Percentiles rank a stretch among this genome's conserved stretches.
These are phyloP conservation scores for Penicillium thymicola DNA, from an alignment of 2,329 filamentous ascomycete genomes.

Conservation along the genomic window DNA sequence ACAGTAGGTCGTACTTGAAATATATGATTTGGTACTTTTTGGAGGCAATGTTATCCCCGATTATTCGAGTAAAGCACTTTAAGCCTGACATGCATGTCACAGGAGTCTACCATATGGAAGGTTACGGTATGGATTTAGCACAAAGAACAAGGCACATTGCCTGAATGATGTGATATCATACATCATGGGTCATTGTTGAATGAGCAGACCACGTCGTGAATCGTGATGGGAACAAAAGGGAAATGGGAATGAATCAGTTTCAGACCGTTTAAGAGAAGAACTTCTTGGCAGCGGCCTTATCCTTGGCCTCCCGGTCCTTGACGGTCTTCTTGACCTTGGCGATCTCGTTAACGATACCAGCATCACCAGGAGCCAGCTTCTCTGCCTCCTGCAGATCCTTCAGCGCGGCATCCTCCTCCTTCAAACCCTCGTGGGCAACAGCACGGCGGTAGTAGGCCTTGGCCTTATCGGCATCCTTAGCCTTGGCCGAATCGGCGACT, in stretches of 20 bases:
- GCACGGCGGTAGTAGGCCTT: conserved; percentile 87
- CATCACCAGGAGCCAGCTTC: conserved; percentile 71
- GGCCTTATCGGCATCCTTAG: conserved; percentile 71
- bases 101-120: neutral
- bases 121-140: neutral
- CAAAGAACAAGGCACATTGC: conserved; percentile 6
- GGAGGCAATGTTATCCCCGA: neutral
- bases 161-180: conserved; percentile 22
- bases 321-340: conserved; percentile 73
- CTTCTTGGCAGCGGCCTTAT: conserved; percentile 90
- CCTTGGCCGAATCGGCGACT: conserved; percentile 55
- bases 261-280: conserved; percentile 63
- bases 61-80: neutral
- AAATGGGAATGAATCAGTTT: conserved; percentile 1
- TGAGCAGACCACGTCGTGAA: conserved; percentile 24
- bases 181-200: conserved; percentile 22
- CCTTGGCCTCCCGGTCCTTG: conserved; percentile 72
- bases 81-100: neutral
- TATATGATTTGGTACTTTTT: neutral
- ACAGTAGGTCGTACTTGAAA: neutral
- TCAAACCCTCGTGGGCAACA: conserved; percentile 68
- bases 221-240: conserved; percentile 20
- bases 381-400: conserved; percentile 72
- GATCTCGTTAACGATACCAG: conserved; percentile 71
- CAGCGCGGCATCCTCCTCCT: conserved; percentile 80